Percentiles rank a stretch among this genome's conserved stretches.
Evolutionary conservation across 208 protist species (phyloP).

Genomic region (Leishmania amazonensis): DNA sequence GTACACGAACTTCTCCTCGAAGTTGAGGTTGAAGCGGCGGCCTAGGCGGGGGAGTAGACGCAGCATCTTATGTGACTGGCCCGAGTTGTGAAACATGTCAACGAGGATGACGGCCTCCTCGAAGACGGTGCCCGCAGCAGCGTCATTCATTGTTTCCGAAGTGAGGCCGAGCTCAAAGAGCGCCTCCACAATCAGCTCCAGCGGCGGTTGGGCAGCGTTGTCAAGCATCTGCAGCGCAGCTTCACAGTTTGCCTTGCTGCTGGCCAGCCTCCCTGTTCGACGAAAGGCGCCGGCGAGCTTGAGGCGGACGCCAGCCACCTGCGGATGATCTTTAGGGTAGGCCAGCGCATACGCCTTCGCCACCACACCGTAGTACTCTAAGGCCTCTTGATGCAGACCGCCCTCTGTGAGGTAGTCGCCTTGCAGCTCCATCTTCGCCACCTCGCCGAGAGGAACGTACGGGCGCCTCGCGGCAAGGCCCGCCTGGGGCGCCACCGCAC

Average conservation of each 20-base stretch:
- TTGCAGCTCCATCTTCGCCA: constrained; percentile 86
- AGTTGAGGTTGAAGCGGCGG: constrained; percentile 86
- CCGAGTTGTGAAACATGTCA: constrained; percentile 78
- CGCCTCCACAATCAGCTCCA: constrained; percentile 87
- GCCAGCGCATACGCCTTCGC: constrained; percentile 84
- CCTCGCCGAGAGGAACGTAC: constrained; percentile 82
- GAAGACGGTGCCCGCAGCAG: constrained; percentile 55
- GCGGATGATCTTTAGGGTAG: constrained; percentile 71
- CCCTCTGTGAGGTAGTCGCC: constrained; percentile 88
- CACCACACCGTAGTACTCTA: constrained; percentile 90
- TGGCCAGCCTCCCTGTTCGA: constrained; percentile 67
- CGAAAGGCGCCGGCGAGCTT: constrained; percentile 84
- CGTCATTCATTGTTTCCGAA: constrained; percentile 45
- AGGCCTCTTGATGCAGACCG: constrained; percentile 81
- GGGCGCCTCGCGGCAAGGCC: constrained; percentile 32
- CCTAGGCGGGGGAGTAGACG: constrained; percentile 79
- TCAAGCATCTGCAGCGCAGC: constrained; percentile 74
- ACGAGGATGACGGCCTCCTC: constrained; percentile 79
- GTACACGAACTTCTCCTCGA: constrained; percentile 90
- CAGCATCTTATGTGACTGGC: constrained; percentile 87
- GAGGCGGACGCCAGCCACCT: constrained; percentile 70
- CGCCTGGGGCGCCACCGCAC: constrained; percentile 1
- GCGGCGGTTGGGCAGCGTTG: constrained; percentile 37
- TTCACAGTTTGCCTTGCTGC: constrained; percentile 67
- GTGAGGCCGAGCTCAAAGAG: constrained; percentile 84